A percentile compares a stretch with the other conserved stretches of the same genome.
Evolutionary conservation across 257 asterid species (phyloP).

Genomic region (Ehretia macrophylla): DNA sequence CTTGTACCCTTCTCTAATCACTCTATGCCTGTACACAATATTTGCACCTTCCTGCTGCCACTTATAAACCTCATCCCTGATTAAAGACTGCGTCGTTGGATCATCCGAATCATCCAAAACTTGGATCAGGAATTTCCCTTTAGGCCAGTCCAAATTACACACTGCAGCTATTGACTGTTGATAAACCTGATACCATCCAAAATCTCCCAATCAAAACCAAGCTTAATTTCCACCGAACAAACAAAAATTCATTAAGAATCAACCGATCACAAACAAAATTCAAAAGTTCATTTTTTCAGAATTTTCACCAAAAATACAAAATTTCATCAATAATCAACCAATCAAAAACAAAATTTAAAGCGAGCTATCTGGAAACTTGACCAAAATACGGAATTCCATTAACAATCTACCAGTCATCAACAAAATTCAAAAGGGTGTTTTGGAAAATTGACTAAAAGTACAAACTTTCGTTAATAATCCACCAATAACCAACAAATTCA

Average conservation of each 20-base stretch:
- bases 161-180: conserved; percentile 72
- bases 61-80: conserved; percentile 59
- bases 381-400: too few relatives aligned
- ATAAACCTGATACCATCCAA: conserved; percentile 49
- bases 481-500: too few relatives aligned
- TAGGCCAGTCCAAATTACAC: conserved; percentile 72
- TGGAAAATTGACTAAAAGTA: too few relatives aligned
- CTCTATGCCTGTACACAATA: conserved; percentile 68
- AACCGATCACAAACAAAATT: conserved; percentile 6
- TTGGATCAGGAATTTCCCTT: conserved; percentile 60
- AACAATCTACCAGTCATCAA: too few relatives aligned
- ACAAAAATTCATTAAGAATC: neutral
- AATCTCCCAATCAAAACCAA: neutral
- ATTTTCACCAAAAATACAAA: neutral
- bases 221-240: conserved; percentile 3
- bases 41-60: conserved; percentile 65
- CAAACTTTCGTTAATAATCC: too few relatives aligned
- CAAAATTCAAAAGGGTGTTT: neutral
- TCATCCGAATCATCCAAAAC: conserved; percentile 76
- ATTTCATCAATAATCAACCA: neutral
- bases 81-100: conserved; percentile 45
- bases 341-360: too few relatives aligned
- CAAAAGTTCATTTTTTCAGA: neutral
- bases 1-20: conserved; percentile 68
- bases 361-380: too few relatives aligned